These are phyloP conservation scores for Silene latifolia DNA, from an alignment of 148 eudicot genomes.

Conservation along the genomic window DNA sequence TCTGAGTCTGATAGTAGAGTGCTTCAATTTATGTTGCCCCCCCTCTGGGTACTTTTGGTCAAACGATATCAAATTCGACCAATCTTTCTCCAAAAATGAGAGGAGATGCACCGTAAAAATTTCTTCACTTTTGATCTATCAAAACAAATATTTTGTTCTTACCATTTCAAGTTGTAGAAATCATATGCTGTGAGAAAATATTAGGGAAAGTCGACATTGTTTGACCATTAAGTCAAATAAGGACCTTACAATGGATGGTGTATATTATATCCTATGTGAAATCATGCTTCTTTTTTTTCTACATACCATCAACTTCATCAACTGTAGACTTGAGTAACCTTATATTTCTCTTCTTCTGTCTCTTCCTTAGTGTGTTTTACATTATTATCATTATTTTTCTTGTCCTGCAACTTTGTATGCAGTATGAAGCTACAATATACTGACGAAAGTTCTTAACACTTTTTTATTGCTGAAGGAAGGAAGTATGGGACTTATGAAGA, in stretches of 20 bases:
- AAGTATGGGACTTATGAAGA: slow-evolving; percentile 85
- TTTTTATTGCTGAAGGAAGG: slow-evolving; percentile 62
- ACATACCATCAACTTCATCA: background rate
- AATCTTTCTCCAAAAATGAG: background rate
- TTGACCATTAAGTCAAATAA: background rate
- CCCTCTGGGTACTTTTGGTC: background rate
- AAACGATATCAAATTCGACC: background rate
- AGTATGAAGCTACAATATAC: background rate
- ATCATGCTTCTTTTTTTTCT: background rate
- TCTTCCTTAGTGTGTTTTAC: background rate
- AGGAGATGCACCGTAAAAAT: background rate
- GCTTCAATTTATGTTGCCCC: background rate
- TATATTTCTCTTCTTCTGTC: background rate
- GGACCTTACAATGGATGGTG: background rate
- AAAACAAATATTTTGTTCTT: background rate
- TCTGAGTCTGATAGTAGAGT: no score
- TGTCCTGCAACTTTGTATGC: slow-evolving; percentile 1
- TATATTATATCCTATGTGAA: background rate
- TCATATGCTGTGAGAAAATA: background rate
- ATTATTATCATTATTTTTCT: background rate
- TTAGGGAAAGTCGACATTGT: background rate
- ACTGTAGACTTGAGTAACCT: background rate
- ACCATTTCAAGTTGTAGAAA: background rate
- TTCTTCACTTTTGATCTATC: background rate
- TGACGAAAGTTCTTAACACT: background rate